Evolutionary conservation across 208 protist species (phyloP), one percentile per base, ranked within the genome.

Genomic region (Leishmania arabica): DNA sequence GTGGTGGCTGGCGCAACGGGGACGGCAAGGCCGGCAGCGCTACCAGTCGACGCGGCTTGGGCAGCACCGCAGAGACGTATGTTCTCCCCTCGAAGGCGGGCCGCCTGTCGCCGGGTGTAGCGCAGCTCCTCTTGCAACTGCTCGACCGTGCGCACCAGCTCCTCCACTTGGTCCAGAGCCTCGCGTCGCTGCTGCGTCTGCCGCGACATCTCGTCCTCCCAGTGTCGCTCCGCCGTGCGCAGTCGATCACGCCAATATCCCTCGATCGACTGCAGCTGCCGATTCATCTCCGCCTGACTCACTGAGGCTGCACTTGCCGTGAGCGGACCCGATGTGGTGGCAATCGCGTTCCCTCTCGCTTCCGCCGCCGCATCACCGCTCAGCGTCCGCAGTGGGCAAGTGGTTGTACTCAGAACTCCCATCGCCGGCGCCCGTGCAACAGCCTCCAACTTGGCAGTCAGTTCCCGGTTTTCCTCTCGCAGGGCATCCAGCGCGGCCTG

Each of bases 171-270:
- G 75, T 83, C 80, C 53, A 88, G 83, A 3, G 87, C 83, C 68
- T 88, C 82, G 54, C 81, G 82, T 24, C 86, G 80, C 49, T 84
- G 83, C n/a, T 40, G 75, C 40, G 78, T 47, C 75, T 90, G 89
- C 34, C 56, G 45, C 64, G 86, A 56, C 72, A 88, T 73, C 73
- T 86, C 81, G 6, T 80, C 84, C 69, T 88, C 85, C 88, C 86
- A 91, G 47, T 89, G 81, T 8, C 75, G 72, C 81, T 90, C 84
- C 31, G 87, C 84, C 9, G 68, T 82, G 74, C 84, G 80, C 69
- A 93, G 60, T 31, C 87, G 85, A 45, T 90, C 83, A 40, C 86
- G 88, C 84, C 89, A 95, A 77, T 95, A 89, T 15, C 72, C 72
- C 76, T 91, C 88, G 8, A 88, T 81, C 70, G 87, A 83, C n/a